Evolutionary conservation across 1,139 yeast genomes (phyloP).

Genomic region (Sugiyamaella novakii): DNA sequence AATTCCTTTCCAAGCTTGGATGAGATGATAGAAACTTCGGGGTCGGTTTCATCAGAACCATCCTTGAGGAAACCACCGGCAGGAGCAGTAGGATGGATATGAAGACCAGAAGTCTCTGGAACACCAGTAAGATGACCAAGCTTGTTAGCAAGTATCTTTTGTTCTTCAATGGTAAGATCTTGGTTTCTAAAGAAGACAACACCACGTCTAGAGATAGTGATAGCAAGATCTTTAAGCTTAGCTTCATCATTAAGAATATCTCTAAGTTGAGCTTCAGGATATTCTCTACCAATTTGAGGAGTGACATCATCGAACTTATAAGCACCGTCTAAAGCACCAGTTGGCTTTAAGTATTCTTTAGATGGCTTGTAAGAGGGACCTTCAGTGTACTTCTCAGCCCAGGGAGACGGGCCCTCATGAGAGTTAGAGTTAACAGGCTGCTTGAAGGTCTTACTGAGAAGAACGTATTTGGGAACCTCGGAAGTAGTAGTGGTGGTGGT

Average conservation of each 20-base stretch:
- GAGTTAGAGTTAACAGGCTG: conserved; percentile 18
- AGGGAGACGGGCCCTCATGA: conserved; percentile 35
- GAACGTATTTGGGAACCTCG: conserved; percentile 18
- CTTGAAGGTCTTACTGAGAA: conserved; percentile 14
- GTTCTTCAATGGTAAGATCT: conserved; percentile 56
- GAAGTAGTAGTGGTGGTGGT: conserved; percentile 14
- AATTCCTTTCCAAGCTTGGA: conserved; percentile 33
- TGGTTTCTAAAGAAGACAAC: conserved; percentile 68
- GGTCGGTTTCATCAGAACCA: conserved; percentile 25
- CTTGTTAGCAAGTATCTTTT: conserved; percentile 54
- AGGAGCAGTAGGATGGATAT: conserved; percentile 38
- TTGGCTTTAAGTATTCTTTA: conserved; percentile 24
- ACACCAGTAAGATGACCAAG: conserved; percentile 69
- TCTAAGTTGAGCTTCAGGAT: conserved; percentile 42
- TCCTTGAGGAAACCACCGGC: conserved; percentile 35
- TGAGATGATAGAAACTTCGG: conserved; percentile 34
- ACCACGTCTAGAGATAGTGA: conserved; percentile 64
- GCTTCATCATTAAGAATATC: conserved; percentile 53
- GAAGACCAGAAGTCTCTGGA: conserved; percentile 69
- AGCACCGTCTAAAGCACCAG: conserved; percentile 29
- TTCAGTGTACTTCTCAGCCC: conserved; percentile 29
- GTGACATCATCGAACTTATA: conserved; percentile 36
- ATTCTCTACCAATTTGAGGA: conserved; percentile 38
- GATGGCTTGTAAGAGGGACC: conserved; percentile 20
- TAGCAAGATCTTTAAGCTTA: conserved; percentile 56